Evolutionary conservation across 768 basidiomycete genomes (phyloP), one percentile per base, ranked within the genome.

Genomic region (Paxillus ammoniavirescens): DNA sequence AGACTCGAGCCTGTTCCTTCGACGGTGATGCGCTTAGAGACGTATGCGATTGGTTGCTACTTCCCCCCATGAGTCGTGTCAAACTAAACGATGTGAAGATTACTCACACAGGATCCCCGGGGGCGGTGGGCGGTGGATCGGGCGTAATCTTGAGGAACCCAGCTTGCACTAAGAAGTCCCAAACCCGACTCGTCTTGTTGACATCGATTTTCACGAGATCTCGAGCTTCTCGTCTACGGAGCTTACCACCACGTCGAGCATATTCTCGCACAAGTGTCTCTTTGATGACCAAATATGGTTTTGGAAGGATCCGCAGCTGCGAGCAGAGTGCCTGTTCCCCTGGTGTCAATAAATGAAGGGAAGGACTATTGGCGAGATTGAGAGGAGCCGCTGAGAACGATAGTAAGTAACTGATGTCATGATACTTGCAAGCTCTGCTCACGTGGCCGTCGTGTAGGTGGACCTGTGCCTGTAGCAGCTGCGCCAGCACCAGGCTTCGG

Each of bases 271-370:
- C 86, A 40, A 97, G 82, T 5, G 89, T 92, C 70, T 97, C 93
- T 68, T 99, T 99, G 73, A 98, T 91, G 55, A 90, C 84, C 48
- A 99, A 84, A 68, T 97, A 99, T 1, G 97, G 93, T 65, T 93
- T 92, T 0, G 97, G 96, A 17, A 97, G 79, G 53, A 99, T 93
- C 6, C 94, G 88, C 30, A 98, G 79, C 51, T 83, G 80, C 2
- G 93, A 90, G 67, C 97, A 98, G 18, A 98, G 83, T 0, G 80
- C 75, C 68, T 94, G 92, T 72, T 99, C 96, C 28, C 84, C 86
- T 10, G 85, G 80, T 1, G 92, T 90, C 60, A 99, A 88, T 8
- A 99, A 81, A 64, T 98, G 91, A 5, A 98, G 75, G 0, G 89
- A 91, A 0, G 90, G 87, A 58, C 91, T 88, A 65, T 94, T 93